Evolutionary conservation across 2,329 filamentous ascomycete species (phyloP), one percentile per base, ranked within the genome.

Genomic region (Colletotrichum godetiae): DNA sequence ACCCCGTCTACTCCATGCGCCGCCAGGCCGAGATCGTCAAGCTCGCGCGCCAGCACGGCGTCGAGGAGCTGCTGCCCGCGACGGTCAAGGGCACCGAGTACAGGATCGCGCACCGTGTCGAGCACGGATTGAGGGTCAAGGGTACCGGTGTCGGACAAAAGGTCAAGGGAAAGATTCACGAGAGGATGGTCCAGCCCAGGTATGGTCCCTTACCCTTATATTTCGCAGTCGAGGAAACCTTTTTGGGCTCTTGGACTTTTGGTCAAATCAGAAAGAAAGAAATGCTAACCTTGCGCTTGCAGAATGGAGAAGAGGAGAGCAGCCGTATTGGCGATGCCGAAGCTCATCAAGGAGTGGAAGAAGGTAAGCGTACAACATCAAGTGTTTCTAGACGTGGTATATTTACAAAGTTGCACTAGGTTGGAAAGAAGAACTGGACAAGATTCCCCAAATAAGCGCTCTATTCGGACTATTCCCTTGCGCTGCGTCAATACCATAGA

Each of bases 141-240:
- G 96, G 96, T 78, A 98, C 96, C 1, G 96, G 97, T 88, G 92
- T 95, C 77, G 96, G 95, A 71, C 92, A 98, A 85, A 92, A 89
- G 84, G 96, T 98, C 82, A 99, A 98, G 92, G 97, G 97, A 83
- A 96, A 98, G 84, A 89, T 91, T 78, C 94, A 95, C 91, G 97
- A 99, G 88, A 91, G 97, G 81, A 93, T 93, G 79, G 87, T 98
- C 86, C 92, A 94, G 85, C 88, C 89, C 74, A 91, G 92, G 88
- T 91, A 91, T 76, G 90, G 27, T 29, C 87, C 10, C 19, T 19
- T 42, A 42, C 19, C 33, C 1, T 4, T 65, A 0, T 19, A 46
- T 19, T 19, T 46, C 15, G 42, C 42, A 55, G 55, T 19, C 29
- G 29, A 11, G 46, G 22, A 53, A 27, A 15, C 24, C n/a, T 37